Percentiles rank a stretch among this genome's conserved stretches.
Conservation (phyloP, 139 green algal genomes). For the Zygnema circumcarinatum region DNA sequence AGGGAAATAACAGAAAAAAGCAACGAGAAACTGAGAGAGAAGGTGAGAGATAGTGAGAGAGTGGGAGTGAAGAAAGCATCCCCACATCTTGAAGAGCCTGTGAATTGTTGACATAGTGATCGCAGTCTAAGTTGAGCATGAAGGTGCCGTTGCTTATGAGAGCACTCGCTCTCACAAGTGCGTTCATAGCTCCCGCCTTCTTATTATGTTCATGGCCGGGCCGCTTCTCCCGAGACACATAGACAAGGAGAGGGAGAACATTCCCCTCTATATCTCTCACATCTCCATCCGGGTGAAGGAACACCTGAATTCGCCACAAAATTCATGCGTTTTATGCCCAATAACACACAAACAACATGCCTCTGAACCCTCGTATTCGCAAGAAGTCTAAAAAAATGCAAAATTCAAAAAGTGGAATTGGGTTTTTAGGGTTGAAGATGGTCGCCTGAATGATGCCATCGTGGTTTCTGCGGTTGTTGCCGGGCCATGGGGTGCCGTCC, state of each 20-base stretch:
- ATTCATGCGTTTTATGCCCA: too few species aligned
- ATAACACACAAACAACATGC: too few species aligned
- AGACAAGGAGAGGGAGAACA: constrained; percentile 47
- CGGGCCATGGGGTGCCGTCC: constrained; percentile 52
- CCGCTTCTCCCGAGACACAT: constrained; percentile 57
- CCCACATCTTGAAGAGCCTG: constrained; percentile 42
- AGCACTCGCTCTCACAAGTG: constrained; percentile 47
- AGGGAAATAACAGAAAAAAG: too few species aligned
- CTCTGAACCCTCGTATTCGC: too few species aligned
- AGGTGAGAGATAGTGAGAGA: too few species aligned
- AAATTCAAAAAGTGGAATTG: too few species aligned
- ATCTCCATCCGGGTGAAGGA: constrained; percentile 55
- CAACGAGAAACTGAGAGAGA: too few species aligned
- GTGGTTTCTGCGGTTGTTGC: constrained; percentile 52
- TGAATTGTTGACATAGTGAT: constrained; percentile 63
- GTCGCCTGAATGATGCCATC: constrained; percentile 58
- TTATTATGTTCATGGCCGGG: constrained; percentile 59
- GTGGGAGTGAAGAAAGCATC: too few species aligned
- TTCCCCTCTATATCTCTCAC: constrained; percentile 40
- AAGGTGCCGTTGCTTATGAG: constrained; percentile 56
- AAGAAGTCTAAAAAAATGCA: too few species aligned
- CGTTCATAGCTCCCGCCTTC: constrained; percentile 62
- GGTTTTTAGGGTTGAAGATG: too few species aligned
- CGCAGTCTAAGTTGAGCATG: constrained; percentile 60
- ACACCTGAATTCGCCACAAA: constrained; percentile 58